phyloP scores from a whole-genome alignment of 2,329 filamentous ascomycete species.

The Aspergillus sp. region DNA sequence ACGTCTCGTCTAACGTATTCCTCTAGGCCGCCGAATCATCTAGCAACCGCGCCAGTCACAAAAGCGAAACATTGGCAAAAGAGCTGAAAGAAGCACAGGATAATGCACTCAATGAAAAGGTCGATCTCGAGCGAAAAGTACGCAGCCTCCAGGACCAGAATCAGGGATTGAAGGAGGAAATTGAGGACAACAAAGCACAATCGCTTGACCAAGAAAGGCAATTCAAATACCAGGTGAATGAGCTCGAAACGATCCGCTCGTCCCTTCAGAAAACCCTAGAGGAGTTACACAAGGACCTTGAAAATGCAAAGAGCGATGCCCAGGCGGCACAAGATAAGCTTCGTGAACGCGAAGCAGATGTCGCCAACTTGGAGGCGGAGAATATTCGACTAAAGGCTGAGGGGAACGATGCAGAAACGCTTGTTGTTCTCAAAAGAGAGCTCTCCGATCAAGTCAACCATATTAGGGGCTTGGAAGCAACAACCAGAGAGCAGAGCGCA shows the following conservation, averaged over 20 bases:
- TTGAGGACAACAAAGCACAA: slow-evolving; percentile 79
- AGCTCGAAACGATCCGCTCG: slow-evolving; percentile 64
- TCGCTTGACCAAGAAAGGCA: slow-evolving; percentile 72
- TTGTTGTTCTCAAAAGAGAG: slow-evolving; percentile 83
- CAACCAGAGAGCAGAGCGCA: slow-evolving; percentile 75
- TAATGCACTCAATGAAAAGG: slow-evolving; percentile 59
- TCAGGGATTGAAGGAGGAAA: slow-evolving; percentile 75
- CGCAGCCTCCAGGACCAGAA: slow-evolving; percentile 68
- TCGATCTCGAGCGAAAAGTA: slow-evolving; percentile 59
- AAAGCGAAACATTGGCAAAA: slow-evolving; percentile 58
- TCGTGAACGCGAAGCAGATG: slow-evolving; percentile 69
- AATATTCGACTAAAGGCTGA: slow-evolving; percentile 83
- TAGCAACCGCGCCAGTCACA: slow-evolving; percentile 56
- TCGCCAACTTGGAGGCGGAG: slow-evolving; percentile 78
- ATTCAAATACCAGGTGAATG: slow-evolving; percentile 60
- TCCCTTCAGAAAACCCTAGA: slow-evolving; percentile 61
- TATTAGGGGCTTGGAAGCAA: slow-evolving; percentile 79
- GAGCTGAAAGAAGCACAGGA: slow-evolving; percentile 62
- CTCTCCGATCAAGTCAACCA: slow-evolving; percentile 91
- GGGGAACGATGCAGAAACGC: slow-evolving; percentile 82
- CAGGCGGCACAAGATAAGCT: slow-evolving; percentile 69
- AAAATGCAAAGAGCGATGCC: slow-evolving; percentile 61
- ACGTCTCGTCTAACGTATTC: slow-evolving; percentile 3
- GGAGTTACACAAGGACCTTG: slow-evolving; percentile 56
- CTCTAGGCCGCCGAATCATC: slow-evolving; percentile 56